Base-by-base conservation (phyloP, 345 rosid species). In the Punica granatum region DNA sequence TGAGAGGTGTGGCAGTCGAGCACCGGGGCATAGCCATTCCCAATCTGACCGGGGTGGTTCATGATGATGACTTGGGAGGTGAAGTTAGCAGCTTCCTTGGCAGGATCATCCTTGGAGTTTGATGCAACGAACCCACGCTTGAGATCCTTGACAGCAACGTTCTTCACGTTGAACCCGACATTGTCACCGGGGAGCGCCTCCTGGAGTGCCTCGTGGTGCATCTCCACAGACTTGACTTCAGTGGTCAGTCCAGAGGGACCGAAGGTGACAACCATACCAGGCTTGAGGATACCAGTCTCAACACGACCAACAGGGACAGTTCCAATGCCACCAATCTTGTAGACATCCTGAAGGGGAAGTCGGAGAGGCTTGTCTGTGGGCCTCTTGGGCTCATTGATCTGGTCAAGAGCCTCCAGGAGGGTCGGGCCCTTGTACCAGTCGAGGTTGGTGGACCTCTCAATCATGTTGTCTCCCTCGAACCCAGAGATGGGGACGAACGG, bases 31-130 rank as follows among this genome's bases (percentile, higher is more conserved):
- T 90, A 88, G 0, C 97, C 97, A 1, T 84, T 90, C 64, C 97
- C 97, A 7, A 90, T 90, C 80, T 90, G 97, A 0, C 97, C 97
- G 8, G 97, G 97, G 78, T 90, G 97, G 77, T 90, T 90, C 94
- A 90, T 90, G 87, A 90, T 90, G 69, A 90, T 90, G 33, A 90
- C 97, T 32, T 90, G 97, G 63, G 97, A 69, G 21, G 94, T 88
- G 83, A 90, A 90, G 79, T 56, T 86, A 12, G 90, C 90, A 0
- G 97, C 94, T 13, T 76, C 97, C 84, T 73, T 88, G 41, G 96
- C 87, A 3, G 93, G 96, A 71, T 90, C 96, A 19, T 90, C 96
- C 85, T 90, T 87, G 11, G 97, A 88, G 84, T 90, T 90, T 2
- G 97, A 90, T 12, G 97, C 97, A 37, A 90, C 92, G 8, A 0